Evolutionary conservation across 805 yeast species (phyloP), one percentile per base, ranked within the genome.

Genomic region (Jamesozyma gamospora): DNA sequence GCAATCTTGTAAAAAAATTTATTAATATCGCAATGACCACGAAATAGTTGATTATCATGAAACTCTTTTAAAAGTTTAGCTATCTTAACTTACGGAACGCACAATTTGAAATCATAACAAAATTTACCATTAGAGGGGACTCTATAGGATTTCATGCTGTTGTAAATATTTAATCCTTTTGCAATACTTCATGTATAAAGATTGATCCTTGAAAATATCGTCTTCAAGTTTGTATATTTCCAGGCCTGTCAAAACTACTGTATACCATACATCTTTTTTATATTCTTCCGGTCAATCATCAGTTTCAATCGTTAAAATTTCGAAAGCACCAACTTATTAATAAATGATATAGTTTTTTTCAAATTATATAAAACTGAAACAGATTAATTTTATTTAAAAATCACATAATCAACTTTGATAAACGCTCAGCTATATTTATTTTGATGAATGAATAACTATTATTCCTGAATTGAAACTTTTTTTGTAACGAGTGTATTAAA

Each of bases 21-120:
- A 7, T 35, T 14, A 11, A n/a, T 15, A 14, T 46, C 48, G 27
- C 42, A 44, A 19, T 47, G 45, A 15, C 48, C 45, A 19, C 46
- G 41, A 18, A 34, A 28, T 6, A 33, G 14, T n/a, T 13, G 8
- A 24, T 37, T 36, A 24, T 45, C 41, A 27, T 47, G 46, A 37
- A 21, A 40, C 4, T 16, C 2, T 3, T 12, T 12, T 4, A 40
- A 8, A 12, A 34, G 25, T 5, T 24, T 32, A 11, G n/a, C 4
- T 2, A 18, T 28, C 4, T 21, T 14, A 6, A 19, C 11, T 4
- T 2, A 4, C 8, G 42, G 41, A 28, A 35, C 34, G 11, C n/a
- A 15, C 11, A 25, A 25, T 25, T 11, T 25, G 12, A 8, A 25
- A 11, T 41, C 37, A n/a, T 28, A 34, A 11, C 34, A 34, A 2